Evolutionary conservation across 2,329 filamentous ascomycete species (phyloP).

Genomic region (Trichoderma citrinoviride): DNA sequence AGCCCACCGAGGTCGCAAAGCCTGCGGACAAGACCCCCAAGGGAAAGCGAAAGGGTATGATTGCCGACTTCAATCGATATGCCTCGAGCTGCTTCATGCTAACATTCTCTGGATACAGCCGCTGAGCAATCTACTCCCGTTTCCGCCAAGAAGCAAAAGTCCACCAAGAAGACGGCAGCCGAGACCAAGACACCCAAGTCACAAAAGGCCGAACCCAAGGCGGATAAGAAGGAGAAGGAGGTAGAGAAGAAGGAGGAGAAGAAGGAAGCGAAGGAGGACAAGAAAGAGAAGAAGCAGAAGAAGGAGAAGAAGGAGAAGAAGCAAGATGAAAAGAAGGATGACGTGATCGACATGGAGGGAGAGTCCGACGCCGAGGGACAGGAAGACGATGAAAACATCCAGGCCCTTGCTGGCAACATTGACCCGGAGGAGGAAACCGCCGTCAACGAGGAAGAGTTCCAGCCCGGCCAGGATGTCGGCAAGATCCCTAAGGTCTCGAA

Average conservation of each 20-base stretch:
- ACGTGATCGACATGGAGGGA: slow-evolving; percentile 33
- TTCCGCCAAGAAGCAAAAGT: slow-evolving; percentile 46
- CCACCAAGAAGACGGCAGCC: slow-evolving; percentile 36
- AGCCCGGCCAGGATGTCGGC: slow-evolving; percentile 50
- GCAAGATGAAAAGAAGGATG: slow-evolving; percentile 30
- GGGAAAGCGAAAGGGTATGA: slow-evolving; percentile 37
- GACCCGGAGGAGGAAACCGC: slow-evolving; percentile 47
- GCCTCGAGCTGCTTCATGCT: slow-evolving; percentile 25
- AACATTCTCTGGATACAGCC: slow-evolving; percentile 31
- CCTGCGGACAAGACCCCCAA: slow-evolving; percentile 38
- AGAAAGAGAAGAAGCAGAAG: slow-evolving; percentile 38
- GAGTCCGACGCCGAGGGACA: slow-evolving; percentile 40
- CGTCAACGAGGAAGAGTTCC: slow-evolving; percentile 39
- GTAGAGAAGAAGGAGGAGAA: slow-evolving; percentile 34
- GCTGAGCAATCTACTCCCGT: slow-evolving; percentile 46
- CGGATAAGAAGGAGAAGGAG: slow-evolving; percentile 29
- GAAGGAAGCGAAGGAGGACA: slow-evolving; percentile 39
- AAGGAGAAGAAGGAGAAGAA: slow-evolving; percentile 29
- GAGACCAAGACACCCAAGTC: slow-evolving; percentile 37
- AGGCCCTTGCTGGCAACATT: slow-evolving; percentile 44
- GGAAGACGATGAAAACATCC: slow-evolving; percentile 41
- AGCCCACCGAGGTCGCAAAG: slow-evolving; percentile 31
- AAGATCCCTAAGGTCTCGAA: slow-evolving; percentile 50
- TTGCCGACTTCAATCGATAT: neutral
- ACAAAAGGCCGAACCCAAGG: slow-evolving; percentile 28